Conservation (phyloP, 441 rosid genomes). For the Pelargonium citronellum region DNA sequence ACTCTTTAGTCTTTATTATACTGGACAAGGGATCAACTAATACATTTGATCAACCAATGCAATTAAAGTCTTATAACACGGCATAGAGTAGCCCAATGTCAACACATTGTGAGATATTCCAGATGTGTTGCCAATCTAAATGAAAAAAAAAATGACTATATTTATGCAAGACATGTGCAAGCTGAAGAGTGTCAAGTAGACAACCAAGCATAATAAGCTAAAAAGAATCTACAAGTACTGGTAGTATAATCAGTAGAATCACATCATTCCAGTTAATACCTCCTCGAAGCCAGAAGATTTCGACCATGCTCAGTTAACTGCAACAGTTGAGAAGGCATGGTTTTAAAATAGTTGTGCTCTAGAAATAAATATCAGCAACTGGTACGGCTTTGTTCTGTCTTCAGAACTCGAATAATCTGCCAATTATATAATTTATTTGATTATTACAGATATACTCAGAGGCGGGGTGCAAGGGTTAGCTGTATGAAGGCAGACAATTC, state of each 20-base stretch:
- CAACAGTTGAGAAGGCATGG: constrained; percentile 91
- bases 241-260: background rate
- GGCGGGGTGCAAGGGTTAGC: background rate
- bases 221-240: background rate
- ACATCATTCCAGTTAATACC: constrained; percentile 37
- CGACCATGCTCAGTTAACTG: constrained; percentile 86
- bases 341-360: constrained; percentile 25
- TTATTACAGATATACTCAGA: background rate
- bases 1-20: background rate
- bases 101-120: background rate
- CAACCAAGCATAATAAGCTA: background rate
- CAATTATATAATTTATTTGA: background rate
- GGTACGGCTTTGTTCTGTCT: constrained; percentile 25
- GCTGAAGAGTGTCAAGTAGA: background rate
- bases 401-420: constrained; percentile 34
- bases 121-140: background rate
- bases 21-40: background rate
- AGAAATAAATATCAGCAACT: constrained; percentile 28
- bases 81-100: background rate
- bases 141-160: background rate
- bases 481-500: background rate
- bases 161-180: background rate
- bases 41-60: background rate
- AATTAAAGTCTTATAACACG: background rate
- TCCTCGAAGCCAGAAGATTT: constrained; percentile 63